Evolutionary conservation across 805 yeast species (phyloP).

Genomic region (Yarrowia deformans): DNA sequence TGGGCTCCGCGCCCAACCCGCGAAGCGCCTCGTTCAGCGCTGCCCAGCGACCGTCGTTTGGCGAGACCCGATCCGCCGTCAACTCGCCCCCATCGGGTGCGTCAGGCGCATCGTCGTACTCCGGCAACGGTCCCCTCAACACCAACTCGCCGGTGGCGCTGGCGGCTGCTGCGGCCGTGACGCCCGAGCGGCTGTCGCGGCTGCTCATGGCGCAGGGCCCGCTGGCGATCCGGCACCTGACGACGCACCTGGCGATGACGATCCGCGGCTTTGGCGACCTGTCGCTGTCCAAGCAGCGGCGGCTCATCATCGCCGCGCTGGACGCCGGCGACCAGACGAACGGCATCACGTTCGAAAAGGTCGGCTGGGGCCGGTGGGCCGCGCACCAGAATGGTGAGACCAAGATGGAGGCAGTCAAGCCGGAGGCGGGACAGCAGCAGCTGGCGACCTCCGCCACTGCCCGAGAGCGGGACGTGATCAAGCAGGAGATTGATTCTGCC

Average conservation of each 20-base stretch:
- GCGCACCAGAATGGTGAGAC: constrained; percentile 56
- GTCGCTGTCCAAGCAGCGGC: constrained; percentile 85
- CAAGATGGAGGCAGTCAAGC: constrained; percentile 13
- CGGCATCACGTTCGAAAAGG: constrained; percentile 79
- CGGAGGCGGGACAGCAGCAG: constrained; percentile 9
- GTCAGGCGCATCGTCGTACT: background rate
- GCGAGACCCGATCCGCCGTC: constrained; percentile 22
- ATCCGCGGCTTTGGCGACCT: constrained; percentile 81
- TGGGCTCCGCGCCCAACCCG: constrained; percentile 30
- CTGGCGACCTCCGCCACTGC: constrained; percentile 13
- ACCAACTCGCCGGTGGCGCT: constrained; percentile 89
- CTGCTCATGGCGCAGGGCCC: constrained; percentile 80
- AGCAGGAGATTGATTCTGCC: constrained; percentile 16
- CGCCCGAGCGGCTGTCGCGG: constrained; percentile 76
- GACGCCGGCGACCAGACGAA: constrained; percentile 61
- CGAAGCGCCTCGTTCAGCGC: constrained; percentile 29
- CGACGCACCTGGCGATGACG: constrained; percentile 74
- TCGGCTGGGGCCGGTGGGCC: constrained; percentile 99
- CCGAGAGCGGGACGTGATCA: constrained; percentile 20
- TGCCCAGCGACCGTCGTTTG: constrained; percentile 22
- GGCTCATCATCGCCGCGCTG: constrained; percentile 87
- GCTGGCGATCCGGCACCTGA: constrained; percentile 86
- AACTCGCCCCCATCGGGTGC: constrained; percentile 22
- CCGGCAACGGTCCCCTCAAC: constrained; percentile 47
- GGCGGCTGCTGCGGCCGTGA: constrained; percentile 84